A percentile compares a stretch with the other conserved stretches of the same genome.
These are phyloP conservation scores for Colletotrichum costaricense DNA, from an alignment of 2,329 filamentous ascomycete species.

Conservation along the genomic window DNA sequence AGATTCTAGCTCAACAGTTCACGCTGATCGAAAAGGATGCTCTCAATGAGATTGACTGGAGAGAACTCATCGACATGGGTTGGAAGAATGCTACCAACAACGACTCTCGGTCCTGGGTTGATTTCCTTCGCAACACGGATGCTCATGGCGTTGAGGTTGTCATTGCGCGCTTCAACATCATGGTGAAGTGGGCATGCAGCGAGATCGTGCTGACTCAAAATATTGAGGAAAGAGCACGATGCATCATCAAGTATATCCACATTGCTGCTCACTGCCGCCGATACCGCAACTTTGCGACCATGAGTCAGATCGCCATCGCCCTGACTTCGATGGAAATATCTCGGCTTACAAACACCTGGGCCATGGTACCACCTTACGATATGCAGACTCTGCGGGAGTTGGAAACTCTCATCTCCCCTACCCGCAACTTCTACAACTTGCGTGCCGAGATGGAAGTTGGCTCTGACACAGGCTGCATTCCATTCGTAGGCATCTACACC, in stretches of 20 bases:
- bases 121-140: constrained; percentile 79
- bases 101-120: constrained; percentile 81
- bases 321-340: constrained; percentile 79
- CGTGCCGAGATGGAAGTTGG: constrained; percentile 82
- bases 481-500: constrained; percentile 86
- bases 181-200: constrained; percentile 88
- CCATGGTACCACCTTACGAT: constrained; percentile 73
- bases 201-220: constrained; percentile 81
- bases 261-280: constrained; percentile 80
- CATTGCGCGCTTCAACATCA: constrained; percentile 87
- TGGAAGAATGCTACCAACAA: constrained; percentile 79
- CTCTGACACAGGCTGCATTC: constrained; percentile 79
- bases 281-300: constrained; percentile 85
- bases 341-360: constrained; percentile 77
- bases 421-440: constrained; percentile 81
- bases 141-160: constrained; percentile 84
- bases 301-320: constrained; percentile 83
- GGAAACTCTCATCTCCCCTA: constrained; percentile 79
- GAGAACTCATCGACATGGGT: constrained; percentile 84
- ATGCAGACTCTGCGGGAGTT: constrained; percentile 74
- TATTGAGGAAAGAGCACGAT: constrained; percentile 78
- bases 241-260: constrained; percentile 85
- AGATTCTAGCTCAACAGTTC: constrained; percentile 83
- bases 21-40: constrained; percentile 89
- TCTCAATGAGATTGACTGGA: constrained; percentile 88